Evolutionary conservation across 805 yeast genomes (phyloP), one percentile per base, ranked within the genome.

Genomic region (Debaryomyces maramus): DNA sequence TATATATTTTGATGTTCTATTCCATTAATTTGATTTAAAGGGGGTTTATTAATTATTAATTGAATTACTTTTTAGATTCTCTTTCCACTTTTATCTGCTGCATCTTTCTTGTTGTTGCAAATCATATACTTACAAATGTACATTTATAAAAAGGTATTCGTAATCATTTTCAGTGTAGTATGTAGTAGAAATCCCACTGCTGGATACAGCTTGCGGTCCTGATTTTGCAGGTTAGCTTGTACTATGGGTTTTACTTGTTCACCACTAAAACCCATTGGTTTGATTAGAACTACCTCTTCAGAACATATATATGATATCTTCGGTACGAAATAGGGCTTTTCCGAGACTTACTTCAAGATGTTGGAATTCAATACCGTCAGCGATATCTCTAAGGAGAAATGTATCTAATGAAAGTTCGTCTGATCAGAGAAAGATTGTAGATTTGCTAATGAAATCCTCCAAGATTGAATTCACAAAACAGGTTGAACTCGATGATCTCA

Each of bases 111-210:
- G 13, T 10, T 20, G 28, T 17, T 34, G 29, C 36, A 20, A 20
- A 20, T 39, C 30, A 35, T 37, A 46, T 38, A 38, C 27, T 36
- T 32, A 32, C 24, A 44, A 40, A 36, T 38, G 44, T 44, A 44
- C 47, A 41, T 44, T 42, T 45, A 38, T 38, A 39, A 41, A 36
- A 37, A 35, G 16, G 28, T 24, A 24, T 24, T 24, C 28, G 28
- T 24, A n/a, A n/a, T n/a, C n/a, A n/a, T n/a, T n/a, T n/a, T n/a
- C n/a, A n/a, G n/a, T n/a, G n/a, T n/a, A n/a, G n/a, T n/a, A n/a
- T n/a, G n/a, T n/a, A n/a, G n/a, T n/a, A n/a, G n/a, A n/a, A n/a
- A n/a, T n/a, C n/a, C n/a, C n/a, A n/a, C n/a, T n/a, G n/a, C n/a
- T n/a, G n/a, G n/a, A n/a, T n/a, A n/a, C n/a, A n/a, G n/a, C n/a